Conservation (phyloP, 768 basidiomycete species). For the Tricholoma bakamatsutake region DNA sequence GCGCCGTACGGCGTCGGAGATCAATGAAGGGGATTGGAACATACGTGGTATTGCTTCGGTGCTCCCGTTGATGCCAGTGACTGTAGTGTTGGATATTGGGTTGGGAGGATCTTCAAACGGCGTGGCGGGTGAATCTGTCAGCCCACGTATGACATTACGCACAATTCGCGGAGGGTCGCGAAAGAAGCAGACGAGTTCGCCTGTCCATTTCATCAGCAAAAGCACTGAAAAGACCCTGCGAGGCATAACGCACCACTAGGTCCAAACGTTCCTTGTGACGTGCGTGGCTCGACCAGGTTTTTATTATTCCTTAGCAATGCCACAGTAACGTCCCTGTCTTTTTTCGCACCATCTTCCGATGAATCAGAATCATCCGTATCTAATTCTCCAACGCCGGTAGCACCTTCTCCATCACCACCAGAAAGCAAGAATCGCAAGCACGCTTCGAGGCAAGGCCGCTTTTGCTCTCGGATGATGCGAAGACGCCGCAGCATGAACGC, state of each 20-base stretch:
- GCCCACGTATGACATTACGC: conserved; percentile 45
- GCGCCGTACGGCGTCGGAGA: conserved; percentile 69
- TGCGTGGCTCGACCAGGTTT: conserved; percentile 78
- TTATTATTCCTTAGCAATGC: conserved; percentile 59
- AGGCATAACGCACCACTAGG: conserved; percentile 64
- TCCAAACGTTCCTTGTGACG: conserved; percentile 85
- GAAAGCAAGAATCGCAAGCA: conserved; percentile 82
- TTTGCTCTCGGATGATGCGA: conserved; percentile 59
- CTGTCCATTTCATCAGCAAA: conserved; percentile 32
- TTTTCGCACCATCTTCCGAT: conserved; percentile 37
- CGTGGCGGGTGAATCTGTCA: conserved; percentile 40
- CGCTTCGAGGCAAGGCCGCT: conserved; percentile 79
- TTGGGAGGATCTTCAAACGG: conserved; percentile 20
- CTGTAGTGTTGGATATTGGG: background rate
- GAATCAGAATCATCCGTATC: conserved; percentile 55
- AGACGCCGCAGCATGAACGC: conserved; percentile 76
- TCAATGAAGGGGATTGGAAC: conserved; percentile 59
- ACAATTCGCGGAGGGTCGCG: conserved; percentile 69
- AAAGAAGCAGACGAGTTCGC: conserved; percentile 85
- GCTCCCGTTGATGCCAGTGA: conserved; percentile 16
- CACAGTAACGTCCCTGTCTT: conserved; percentile 44
- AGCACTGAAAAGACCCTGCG: background rate
- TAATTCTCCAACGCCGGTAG: conserved; percentile 23
- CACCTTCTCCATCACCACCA: conserved; percentile 57
- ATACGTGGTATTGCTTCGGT: conserved; percentile 24